Base-by-base conservation (phyloP, 495 filamentous ascomycete genomes). In the Astrocystis sublimbata region DNA sequence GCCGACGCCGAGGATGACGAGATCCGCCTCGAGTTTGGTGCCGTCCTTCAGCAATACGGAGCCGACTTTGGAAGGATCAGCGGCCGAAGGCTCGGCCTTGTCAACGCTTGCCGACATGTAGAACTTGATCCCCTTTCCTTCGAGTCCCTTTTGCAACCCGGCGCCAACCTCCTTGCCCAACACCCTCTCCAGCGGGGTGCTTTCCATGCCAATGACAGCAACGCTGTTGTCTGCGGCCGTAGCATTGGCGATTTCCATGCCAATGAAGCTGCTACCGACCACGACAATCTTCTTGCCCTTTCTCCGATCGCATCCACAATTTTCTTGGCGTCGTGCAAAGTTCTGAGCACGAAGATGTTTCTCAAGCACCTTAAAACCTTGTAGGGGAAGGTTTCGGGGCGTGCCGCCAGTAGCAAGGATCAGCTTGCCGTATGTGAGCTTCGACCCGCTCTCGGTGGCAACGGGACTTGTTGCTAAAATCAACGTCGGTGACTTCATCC, bases 191-290 rank as follows among this genome's bases (percentile, higher is more conserved):
- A 97, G 77, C 2, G 94, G 94, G 31, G 83, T 83, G 63, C 81
- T 86, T 71, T 97, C 96, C 89, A 92, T 93, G 54, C 94, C 94
- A n/a, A 98, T 81, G 56, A 97, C 85, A n/a, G 89, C 89, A 38
- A 98, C 90, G 17, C 85, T 76, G 68, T 97, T 92, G 53, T 85
- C 86, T 56, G 88, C 88, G 12, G 85, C 76, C 3, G 87, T 87
- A 35, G 86, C 86, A 53, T 93, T 96, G 41, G 88, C 91, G 28
- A 96, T 84, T 76, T 98, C 94, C 93, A 98, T 96, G 38, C 94
- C 85, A 73, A 98, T 98, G 75, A 98, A 97, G 47, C 89, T 92
- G 56, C 86, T 90, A 19, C 94, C 94, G 58, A 98, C 85, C 17
- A 98, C 81, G 36, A 97, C 92, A 67, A 97, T 85, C 75, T 96